A percentile compares a stretch with the other conserved stretches of the same genome.
phyloP scores from a whole-genome alignment of 306 rosid genomes.

The Vigna reflexopilosa region DNA sequence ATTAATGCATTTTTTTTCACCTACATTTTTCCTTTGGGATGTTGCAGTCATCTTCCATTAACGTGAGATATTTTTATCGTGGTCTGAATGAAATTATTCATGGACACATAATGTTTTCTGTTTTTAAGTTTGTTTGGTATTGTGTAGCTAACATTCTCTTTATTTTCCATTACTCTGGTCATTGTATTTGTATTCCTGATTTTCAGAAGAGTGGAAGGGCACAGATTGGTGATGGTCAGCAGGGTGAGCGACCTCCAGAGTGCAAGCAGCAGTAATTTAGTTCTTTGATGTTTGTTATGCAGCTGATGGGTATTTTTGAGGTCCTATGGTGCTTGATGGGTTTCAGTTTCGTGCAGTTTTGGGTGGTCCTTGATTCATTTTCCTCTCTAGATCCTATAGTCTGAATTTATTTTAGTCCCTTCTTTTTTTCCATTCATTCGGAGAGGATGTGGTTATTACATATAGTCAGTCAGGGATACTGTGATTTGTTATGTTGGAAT shows the following conservation, averaged over 20 bases:
- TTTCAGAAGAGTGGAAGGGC: slow-evolving; percentile 70
- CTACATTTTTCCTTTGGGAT: neutral
- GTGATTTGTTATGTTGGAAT: slow-evolving; percentile 46
- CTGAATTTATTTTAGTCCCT: slow-evolving; percentile 41
- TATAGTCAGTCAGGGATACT: slow-evolving; percentile 50
- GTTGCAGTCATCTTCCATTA: slow-evolving; percentile 60
- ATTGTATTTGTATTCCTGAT: neutral
- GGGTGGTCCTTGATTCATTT: slow-evolving; percentile 48
- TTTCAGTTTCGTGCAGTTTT: slow-evolving; percentile 50
- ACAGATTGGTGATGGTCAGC: slow-evolving; percentile 52
- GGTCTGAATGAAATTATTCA: slow-evolving; percentile 1
- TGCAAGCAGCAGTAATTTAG: slow-evolving; percentile 89
- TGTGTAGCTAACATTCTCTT: neutral
- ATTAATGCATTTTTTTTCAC: slow-evolving; percentile 2
- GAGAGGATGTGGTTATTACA: slow-evolving; percentile 50
- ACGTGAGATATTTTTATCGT: slow-evolving; percentile 48
- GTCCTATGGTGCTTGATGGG: slow-evolving; percentile 30
- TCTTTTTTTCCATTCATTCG: slow-evolving; percentile 25
- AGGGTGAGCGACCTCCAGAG: slow-evolving; percentile 86
- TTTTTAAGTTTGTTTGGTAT: neutral
- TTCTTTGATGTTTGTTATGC: slow-evolving; percentile 16
- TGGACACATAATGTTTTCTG: neutral
- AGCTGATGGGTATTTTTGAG: slow-evolving; percentile 26
- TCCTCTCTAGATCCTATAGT: slow-evolving; percentile 31
- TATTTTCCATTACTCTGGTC: neutral